Conservation (phyloP, 345 rosid genomes). For the Eucalyptus lansdowneana region DNA sequence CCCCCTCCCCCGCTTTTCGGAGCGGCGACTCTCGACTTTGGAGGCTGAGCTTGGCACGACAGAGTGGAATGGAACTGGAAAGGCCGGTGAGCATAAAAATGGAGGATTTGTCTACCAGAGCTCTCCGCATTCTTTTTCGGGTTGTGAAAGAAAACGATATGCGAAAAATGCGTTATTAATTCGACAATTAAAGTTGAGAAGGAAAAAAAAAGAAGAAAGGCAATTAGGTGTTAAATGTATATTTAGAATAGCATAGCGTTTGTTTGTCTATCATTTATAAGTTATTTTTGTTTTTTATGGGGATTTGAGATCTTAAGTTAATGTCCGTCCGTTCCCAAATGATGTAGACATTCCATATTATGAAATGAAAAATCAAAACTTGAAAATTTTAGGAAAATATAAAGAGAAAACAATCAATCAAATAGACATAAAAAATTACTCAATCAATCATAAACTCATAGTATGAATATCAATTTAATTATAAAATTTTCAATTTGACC, state of each 20-base stretch:
- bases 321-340: rapidly evolving
- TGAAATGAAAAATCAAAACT: neutral
- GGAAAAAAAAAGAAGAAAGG: neutral
- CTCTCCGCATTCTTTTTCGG: rapidly evolving
- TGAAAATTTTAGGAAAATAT: neutral
- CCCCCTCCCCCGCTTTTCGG: neutral
- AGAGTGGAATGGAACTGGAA: neutral
- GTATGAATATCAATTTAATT: rapidly evolving
- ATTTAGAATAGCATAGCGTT: neutral
- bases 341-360: neutral
- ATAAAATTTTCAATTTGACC: rapidly evolving
- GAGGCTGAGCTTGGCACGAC: neutral
- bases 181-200: neutral
- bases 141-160: neutral
- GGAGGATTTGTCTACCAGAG: neutral
- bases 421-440: neutral
- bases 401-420: neutral
- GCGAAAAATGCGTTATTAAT: rapidly evolving
- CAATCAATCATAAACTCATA: neutral
- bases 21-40: neutral
- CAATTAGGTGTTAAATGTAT: neutral
- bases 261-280: rapidly evolving
- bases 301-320: neutral
- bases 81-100: neutral
- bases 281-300: neutral